phyloP scores from a whole-genome alignment of 1,139 yeast genomes.

The Blastobotrys capitulatus region DNA sequence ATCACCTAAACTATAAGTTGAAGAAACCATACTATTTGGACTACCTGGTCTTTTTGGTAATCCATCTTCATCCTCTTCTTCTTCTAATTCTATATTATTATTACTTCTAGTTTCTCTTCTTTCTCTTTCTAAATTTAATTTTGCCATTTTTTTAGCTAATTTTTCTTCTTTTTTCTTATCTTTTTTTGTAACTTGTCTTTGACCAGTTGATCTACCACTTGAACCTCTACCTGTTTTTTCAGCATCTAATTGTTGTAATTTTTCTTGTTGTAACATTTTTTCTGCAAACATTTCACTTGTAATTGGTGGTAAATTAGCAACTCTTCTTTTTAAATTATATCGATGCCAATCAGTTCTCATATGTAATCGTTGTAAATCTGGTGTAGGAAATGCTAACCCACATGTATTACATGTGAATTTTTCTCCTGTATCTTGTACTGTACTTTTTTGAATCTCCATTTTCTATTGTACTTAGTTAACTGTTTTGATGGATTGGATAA shows the following conservation, averaged over 20 bases:
- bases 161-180: constrained; percentile 35
- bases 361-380: constrained; percentile 79
- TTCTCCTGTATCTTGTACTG: constrained; percentile 5
- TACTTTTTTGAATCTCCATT: constrained; percentile 9
- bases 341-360: constrained; percentile 98
- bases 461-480: not conserved
- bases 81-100: constrained; percentile 1
- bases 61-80: not conserved
- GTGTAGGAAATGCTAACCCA: constrained; percentile 65
- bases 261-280: constrained; percentile 48
- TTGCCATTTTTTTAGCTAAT: constrained; percentile 21
- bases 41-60: constrained; percentile 17
- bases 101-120: constrained; percentile 2
- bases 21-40: constrained; percentile 44
- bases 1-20: constrained; percentile 64
- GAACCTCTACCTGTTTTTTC: constrained; percentile 44
- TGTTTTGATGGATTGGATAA: not conserved
- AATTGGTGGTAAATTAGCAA: constrained; percentile 77
- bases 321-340: constrained; percentile 85
- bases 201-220: constrained; percentile 25
- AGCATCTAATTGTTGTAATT: constrained; percentile 30
- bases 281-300: constrained; percentile 78
- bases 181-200: constrained; percentile 35
- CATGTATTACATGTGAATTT: constrained; percentile 79
- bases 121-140: constrained; percentile 4